Conservation (phyloP, 2,329 filamentous ascomycete genomes). For the Fusarium setosum region DNA sequence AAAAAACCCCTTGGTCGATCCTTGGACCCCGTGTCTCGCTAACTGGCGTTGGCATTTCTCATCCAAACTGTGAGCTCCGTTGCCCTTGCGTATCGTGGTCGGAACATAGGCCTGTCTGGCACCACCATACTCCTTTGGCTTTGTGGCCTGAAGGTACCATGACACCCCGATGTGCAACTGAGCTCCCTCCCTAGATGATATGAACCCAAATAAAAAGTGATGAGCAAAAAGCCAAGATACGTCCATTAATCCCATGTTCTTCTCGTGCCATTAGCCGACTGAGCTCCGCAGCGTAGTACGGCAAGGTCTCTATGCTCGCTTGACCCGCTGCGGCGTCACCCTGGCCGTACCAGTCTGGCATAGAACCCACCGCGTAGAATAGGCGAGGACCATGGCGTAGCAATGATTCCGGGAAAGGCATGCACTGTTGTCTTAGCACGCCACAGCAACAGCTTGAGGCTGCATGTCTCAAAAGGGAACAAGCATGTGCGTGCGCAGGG, state of each 20-base stretch:
- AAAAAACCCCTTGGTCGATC: constrained; percentile 18
- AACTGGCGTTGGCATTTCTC: constrained; percentile 10
- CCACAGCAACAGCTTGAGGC: constrained; percentile 8
- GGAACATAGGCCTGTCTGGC: constrained; percentile 7
- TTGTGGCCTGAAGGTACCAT: constrained; percentile 10
- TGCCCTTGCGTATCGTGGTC: constrained; percentile 8
- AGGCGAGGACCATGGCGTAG: constrained; percentile 11
- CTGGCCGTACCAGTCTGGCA: constrained; percentile 22
- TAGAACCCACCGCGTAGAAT: constrained; percentile 14
- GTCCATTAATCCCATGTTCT: constrained; percentile 3
- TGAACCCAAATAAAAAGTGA: constrained; percentile 13
- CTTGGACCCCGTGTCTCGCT: constrained; percentile 22
- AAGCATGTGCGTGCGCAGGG: constrained; percentile 26
- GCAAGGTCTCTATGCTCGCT: constrained; percentile 28
- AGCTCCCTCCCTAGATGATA: constrained; percentile 4
- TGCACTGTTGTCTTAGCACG: constrained; percentile 11
- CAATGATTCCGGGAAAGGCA: constrained; percentile 6
- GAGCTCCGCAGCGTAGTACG: constrained; percentile 19
- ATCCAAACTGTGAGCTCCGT: constrained; percentile 12
- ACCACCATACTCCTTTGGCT: constrained; percentile 8
- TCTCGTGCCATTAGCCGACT: constrained; percentile 7
- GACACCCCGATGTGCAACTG: constrained; percentile 19
- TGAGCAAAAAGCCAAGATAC: constrained; percentile 7
- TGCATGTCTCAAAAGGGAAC: constrained; percentile 24
- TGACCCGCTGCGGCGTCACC: constrained; percentile 31